phyloP scores from a whole-genome alignment of 805 yeast genomes.

The Ogataea trehaloabstinens region DNA sequence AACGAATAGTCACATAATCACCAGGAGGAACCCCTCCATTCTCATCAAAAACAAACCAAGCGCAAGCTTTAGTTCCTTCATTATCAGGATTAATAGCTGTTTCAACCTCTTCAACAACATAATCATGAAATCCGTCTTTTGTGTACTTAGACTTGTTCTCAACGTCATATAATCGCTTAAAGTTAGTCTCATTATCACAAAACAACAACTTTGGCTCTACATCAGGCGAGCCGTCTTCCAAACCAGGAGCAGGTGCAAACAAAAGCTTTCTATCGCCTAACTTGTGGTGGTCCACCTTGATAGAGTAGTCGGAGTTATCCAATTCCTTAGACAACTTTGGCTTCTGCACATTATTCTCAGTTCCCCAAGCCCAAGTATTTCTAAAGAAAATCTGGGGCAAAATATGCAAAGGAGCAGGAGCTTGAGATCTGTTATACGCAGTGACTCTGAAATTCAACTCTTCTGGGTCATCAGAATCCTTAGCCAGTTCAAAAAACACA shows the following conservation, averaged over 20 bases:
- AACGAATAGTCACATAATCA: constrained; percentile 81
- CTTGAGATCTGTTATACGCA: constrained; percentile 79
- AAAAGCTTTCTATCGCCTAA: constrained; percentile 64
- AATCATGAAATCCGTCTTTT: constrained; percentile 92
- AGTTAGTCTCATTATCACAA: constrained; percentile 88
- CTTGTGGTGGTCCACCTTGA: constrained; percentile 64
- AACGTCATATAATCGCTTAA: constrained; percentile 61
- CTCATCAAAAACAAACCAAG: constrained; percentile 76
- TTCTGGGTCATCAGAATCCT: constrained; percentile 75
- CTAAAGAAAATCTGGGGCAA: constrained; percentile 82
- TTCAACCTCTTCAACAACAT: constrained; percentile 57
- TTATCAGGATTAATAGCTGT: constrained; percentile 67
- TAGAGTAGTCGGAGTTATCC: constrained; percentile 41
- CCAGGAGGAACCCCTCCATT: constrained; percentile 81
- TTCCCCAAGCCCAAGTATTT: constrained; percentile 94
- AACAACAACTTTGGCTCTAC: constrained; percentile 75
- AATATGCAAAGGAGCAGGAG: constrained; percentile 85
- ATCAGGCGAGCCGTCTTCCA: constrained; percentile 55
- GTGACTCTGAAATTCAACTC: constrained; percentile 81
- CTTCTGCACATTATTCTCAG: constrained; percentile 41
- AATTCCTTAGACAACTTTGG: constrained; percentile 46
- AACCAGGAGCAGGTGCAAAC: constrained; percentile 85
- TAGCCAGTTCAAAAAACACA: constrained; percentile 86
- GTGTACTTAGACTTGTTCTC: constrained; percentile 58
- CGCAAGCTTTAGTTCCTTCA: constrained; percentile 80